Evolutionary conservation across 495 filamentous ascomycete species (phyloP), one percentile per base, ranked within the genome.

Genomic region (Penicillium lagena): DNA sequence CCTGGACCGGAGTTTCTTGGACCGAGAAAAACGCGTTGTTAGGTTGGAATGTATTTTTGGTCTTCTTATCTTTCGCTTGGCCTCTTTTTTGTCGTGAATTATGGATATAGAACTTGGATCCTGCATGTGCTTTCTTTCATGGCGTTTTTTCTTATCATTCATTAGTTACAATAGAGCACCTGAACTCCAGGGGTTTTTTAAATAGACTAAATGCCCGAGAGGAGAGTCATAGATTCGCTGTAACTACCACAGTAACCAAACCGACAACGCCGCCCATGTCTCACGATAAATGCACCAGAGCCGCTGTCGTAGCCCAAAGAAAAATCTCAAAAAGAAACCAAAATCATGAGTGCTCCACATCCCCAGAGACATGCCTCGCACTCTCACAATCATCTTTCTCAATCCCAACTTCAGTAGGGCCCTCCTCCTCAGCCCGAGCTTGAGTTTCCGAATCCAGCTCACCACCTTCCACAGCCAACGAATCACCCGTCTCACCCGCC

Each of bases 1-100:
- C 39, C 42, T 45, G 42, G 45, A 40, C 32, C 22, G 56, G 56
- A 60, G 56, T 60, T 55, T 39, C 37, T 52, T 22, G 22, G 47
- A 49, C 42, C 51, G 50, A 45, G 22, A 52, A 49, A 51, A 44
- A 32, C 34, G 22, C 45, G 39, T 46, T 43, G 42, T 11, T 45
- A 38, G 34, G 37, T 41, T 44, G 30, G 43, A 45, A 35, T 22
- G 17, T 48, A 42, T 43, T 52, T 32, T 29, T 14, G 42, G 15
- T 36, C 4, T 38, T 48, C 37, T 37, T 49, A 33, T 39, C 12
- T 34, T 10, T 34, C 31, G 32, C 9, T 10, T 34, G 32, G 9
- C 30, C n/a, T 22, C 22, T 22, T 4, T 22, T 22, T 6, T 17
- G 2, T 22, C 4, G 22, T 22, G 22, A 22, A 22, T 2, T 22